phyloP scores from a whole-genome alignment of 805 yeast genomes.

The Saccharomycopsis babjevae region DNA sequence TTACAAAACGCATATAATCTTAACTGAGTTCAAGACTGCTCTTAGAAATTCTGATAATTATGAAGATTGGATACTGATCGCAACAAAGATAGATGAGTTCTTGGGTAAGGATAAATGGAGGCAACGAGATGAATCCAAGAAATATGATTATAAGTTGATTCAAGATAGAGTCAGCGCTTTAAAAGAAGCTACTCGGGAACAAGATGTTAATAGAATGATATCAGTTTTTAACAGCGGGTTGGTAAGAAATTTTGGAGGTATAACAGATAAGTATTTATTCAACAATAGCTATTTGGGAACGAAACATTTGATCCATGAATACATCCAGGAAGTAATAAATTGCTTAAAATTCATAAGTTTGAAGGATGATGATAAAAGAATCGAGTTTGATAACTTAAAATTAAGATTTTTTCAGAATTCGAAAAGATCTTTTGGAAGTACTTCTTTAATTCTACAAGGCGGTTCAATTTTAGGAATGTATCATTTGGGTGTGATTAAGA shows the following conservation, averaged over 20 bases:
- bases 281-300: slow-evolving; percentile 83
- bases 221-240: slow-evolving; percentile 72
- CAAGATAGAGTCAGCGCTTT: slow-evolving; percentile 60
- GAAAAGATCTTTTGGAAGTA: slow-evolving; percentile 77
- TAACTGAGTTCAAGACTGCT: slow-evolving; percentile 5
- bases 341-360: slow-evolving; percentile 53
- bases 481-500: slow-evolving; percentile 86
- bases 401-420: slow-evolving; percentile 78
- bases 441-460: slow-evolving; percentile 87
- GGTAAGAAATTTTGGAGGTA: slow-evolving; percentile 85
- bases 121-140: slow-evolving; percentile 36
- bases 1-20: slow-evolving; percentile 3
- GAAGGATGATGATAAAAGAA: slow-evolving; percentile 19
- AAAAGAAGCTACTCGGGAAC: slow-evolving; percentile 46
- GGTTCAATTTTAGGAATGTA: slow-evolving; percentile 92
- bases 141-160: slow-evolving; percentile 63
- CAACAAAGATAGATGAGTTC: slow-evolving; percentile 38
- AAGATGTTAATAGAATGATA: slow-evolving; percentile 49
- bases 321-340: slow-evolving; percentile 62
- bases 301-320: slow-evolving; percentile 78
- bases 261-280: slow-evolving; percentile 68
- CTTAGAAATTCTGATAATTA: slow-evolving; percentile 39
- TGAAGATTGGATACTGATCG: slow-evolving; percentile 59
- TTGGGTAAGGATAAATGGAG: slow-evolving; percentile 60
- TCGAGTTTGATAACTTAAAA: slow-evolving; percentile 37